Conservation (phyloP, 331 rosid species). For the Malus hybrid region DNA sequence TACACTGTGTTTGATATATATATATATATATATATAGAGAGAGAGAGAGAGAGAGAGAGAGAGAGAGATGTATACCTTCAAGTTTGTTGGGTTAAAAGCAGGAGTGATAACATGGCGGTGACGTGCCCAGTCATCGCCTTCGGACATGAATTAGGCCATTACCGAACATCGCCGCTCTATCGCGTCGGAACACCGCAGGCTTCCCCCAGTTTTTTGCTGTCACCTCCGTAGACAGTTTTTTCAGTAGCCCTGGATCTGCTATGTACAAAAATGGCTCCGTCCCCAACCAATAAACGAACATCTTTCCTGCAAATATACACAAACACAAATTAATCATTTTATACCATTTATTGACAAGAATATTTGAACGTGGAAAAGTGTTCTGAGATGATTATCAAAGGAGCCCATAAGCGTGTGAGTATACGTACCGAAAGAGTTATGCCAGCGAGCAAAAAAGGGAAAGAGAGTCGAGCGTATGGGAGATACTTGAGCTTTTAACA, state of each 20-base stretch:
- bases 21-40: too few species aligned
- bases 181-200: conserved; percentile 62
- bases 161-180: conserved; percentile 75
- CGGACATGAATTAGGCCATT: conserved; percentile 71
- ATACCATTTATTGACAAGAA: too few species aligned
- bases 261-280: conserved; percentile 81
- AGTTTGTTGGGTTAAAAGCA: too few species aligned
- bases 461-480: conserved; percentile 55
- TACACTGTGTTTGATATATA: too few species aligned
- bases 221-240: conserved; percentile 53
- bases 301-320: conserved; percentile 45
- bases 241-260: conserved; percentile 64
- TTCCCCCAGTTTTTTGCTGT: conserved; percentile 80
- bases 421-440: conserved; percentile 47
- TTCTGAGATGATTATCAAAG: too few species aligned
- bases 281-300: conserved; percentile 76
- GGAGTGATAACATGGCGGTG: conserved; percentile 36
- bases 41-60: too few species aligned
- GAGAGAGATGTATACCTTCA: too few species aligned
- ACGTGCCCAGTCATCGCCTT: conserved; percentile 70
- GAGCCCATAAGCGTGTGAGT: neutral
- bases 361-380: too few species aligned
- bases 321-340: neutral
- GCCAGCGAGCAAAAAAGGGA: conserved; percentile 79
- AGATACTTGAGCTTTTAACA: neutral